Conservation (phyloP, 2,329 filamentous ascomycete species). For the Claviceps sp. region DNA sequence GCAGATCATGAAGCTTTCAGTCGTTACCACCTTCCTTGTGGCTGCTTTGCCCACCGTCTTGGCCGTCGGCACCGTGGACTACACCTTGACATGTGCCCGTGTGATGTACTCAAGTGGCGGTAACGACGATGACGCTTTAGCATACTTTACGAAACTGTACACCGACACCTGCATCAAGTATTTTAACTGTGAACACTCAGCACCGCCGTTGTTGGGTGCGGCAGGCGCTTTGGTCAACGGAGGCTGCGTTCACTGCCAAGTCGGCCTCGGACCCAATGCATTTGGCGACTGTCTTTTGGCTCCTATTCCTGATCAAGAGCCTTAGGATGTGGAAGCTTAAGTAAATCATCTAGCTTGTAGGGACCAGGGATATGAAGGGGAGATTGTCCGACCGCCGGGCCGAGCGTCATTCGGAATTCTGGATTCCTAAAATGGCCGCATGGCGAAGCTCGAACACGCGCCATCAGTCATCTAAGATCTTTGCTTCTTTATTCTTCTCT, state of each 20-base stretch:
- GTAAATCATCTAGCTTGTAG: too few relatives aligned
- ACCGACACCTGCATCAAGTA: neutral
- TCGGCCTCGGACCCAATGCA: neutral
- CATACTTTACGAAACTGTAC: neutral
- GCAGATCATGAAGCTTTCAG: neutral
- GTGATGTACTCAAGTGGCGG: neutral
- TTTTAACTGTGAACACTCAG: neutral
- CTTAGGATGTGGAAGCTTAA: too few relatives aligned
- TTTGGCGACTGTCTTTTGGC: neutral
- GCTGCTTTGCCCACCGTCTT: neutral
- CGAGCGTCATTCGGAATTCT: too few relatives aligned
- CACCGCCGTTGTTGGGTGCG: neutral
- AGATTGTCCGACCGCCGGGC: too few relatives aligned
- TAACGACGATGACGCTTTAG: neutral
- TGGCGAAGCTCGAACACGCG: too few relatives aligned
- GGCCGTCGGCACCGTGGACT: neutral
- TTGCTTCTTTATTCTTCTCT: too few relatives aligned
- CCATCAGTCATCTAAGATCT: too few relatives aligned
- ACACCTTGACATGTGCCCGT: neutral
- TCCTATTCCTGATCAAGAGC: neutral
- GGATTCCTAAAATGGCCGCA: too few relatives aligned
- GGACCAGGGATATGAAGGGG: too few relatives aligned
- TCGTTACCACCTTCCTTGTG: neutral
- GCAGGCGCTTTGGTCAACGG: neutral
- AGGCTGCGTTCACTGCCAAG: neutral